phyloP scores from a whole-genome alignment of 1,284 basidiomycete species.

The Takashimella koratensis region DNA sequence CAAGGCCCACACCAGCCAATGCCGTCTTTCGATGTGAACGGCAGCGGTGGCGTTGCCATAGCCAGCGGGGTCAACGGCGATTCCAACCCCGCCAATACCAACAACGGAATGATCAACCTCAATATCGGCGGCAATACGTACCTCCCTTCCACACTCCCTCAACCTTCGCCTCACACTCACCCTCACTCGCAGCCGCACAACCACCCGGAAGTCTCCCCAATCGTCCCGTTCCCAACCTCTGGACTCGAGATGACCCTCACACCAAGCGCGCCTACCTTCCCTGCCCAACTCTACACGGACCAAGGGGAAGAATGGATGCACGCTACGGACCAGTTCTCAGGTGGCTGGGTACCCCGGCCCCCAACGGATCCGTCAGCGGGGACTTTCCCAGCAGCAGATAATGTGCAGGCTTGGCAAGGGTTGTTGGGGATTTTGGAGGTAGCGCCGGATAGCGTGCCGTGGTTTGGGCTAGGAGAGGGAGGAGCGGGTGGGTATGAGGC shows the following conservation, averaged over 20 bases:
- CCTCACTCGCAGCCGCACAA: neutral
- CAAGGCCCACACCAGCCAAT: too few relatives aligned
- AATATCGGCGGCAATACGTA: too few relatives aligned
- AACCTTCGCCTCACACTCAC: neutral
- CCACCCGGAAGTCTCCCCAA: neutral
- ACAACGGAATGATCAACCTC: too few relatives aligned
- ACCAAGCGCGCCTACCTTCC: neutral
- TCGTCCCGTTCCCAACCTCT: neutral
- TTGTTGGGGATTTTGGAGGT: slow-evolving; percentile 4
- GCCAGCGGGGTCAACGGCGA: too few relatives aligned
- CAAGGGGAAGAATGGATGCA: neutral
- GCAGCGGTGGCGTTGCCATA: too few relatives aligned
- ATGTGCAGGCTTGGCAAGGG: slow-evolving; percentile 11
- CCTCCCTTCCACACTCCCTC: too few relatives aligned
- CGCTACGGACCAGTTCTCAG: neutral
- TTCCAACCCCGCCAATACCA: too few relatives aligned
- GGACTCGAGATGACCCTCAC: neutral
- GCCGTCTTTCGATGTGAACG: too few relatives aligned
- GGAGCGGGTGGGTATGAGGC: neutral
- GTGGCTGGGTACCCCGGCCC: slow-evolving; percentile 11
- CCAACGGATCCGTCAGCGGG: slow-evolving; percentile 16
- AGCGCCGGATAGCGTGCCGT: neutral
- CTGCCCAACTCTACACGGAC: neutral
- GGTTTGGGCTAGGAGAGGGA: neutral
- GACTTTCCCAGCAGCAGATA: slow-evolving; percentile 16